Percentiles rank a stretch among this genome's conserved stretches.
phyloP scores from a whole-genome alignment of 371 early-diverging fungal genomes.

The Rhizopus delemar region DNA sequence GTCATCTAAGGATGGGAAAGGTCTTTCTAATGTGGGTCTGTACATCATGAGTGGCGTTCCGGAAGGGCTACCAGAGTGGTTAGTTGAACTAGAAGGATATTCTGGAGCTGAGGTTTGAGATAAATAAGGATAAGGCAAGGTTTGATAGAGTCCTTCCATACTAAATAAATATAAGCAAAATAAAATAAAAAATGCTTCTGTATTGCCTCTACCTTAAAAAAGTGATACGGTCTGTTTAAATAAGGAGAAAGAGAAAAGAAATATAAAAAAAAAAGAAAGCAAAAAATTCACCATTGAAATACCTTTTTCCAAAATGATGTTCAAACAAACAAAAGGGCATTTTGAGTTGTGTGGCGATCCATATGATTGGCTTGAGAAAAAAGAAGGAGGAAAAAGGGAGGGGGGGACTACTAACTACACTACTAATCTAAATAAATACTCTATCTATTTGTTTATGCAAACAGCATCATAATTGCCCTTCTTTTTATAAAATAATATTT shows the following conservation, averaged over 20 bases:
- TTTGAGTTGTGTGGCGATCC: slow-evolving; percentile 17
- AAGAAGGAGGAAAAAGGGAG: slow-evolving; percentile 6
- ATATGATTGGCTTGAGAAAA: slow-evolving; percentile 19
- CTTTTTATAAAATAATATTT: not conserved
- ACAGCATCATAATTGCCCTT: slow-evolving; percentile 2
- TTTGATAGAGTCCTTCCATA: slow-evolving; percentile 27
- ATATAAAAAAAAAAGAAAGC: slow-evolving; percentile 10
- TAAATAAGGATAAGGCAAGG: slow-evolving; percentile 21
- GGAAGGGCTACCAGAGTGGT: not conserved
- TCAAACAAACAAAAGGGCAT: slow-evolving; percentile 2
- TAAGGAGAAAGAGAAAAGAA: slow-evolving; percentile 7
- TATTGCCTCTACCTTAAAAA: slow-evolving; percentile 3
- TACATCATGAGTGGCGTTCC: not conserved
- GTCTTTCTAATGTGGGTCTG: not conserved
- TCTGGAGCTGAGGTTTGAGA: not conserved
- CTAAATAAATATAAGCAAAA: slow-evolving; percentile 1
- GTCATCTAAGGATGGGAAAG: not conserved
- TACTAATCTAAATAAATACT: not conserved
- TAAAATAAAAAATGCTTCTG: not conserved
- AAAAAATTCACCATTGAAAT: slow-evolving; percentile 6
- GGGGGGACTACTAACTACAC: slow-evolving; percentile 2
- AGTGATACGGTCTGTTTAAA: not conserved
- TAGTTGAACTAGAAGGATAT: not conserved
- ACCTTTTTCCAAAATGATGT: slow-evolving; percentile 2
- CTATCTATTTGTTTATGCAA: slow-evolving; percentile 7